Percentiles rank a stretch among this genome's conserved stretches.
These are phyloP conservation scores for Hibiscus tridactylites DNA, from an alignment of 345 rosid genomes.

Conservation along the genomic window DNA sequence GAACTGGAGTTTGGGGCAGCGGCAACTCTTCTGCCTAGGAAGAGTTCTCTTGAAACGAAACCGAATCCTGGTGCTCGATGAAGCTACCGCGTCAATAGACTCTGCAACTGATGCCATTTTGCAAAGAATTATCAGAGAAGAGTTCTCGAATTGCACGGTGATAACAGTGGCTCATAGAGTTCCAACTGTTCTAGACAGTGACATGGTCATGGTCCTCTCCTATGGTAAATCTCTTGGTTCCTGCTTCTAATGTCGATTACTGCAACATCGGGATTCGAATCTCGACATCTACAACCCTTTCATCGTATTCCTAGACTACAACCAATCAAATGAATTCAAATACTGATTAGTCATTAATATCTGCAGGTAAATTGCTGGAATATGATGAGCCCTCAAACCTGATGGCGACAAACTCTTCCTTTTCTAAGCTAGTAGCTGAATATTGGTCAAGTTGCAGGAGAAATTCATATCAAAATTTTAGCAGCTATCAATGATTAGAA, in stretches of 20 bases:
- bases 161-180: slow-evolving; percentile 74
- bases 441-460: slow-evolving; percentile 65
- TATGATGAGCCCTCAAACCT: slow-evolving; percentile 61
- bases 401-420: slow-evolving; percentile 56
- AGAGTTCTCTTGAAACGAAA: slow-evolving; percentile 60
- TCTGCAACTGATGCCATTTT: slow-evolving; percentile 61
- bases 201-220: slow-evolving; percentile 83
- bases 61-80: slow-evolving; percentile 55
- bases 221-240: slow-evolving; percentile 31
- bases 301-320: background rate
- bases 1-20: slow-evolving; percentile 77
- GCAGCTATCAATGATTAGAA: background rate
- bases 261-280: background rate
- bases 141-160: slow-evolving; percentile 56
- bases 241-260: background rate
- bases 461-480: slow-evolving; percentile 16
- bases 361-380: slow-evolving; percentile 52
- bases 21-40: slow-evolving; percentile 72
- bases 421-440: slow-evolving; percentile 70
- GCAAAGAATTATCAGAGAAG: slow-evolving; percentile 57
- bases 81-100: slow-evolving; percentile 70
- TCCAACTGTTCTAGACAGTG: slow-evolving; percentile 65
- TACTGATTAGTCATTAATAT: background rate
- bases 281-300: background rate
- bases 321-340: background rate